Conservation (phyloP, 352 stramenopile genomes). For the Phytopythium ostracodes region DNA sequence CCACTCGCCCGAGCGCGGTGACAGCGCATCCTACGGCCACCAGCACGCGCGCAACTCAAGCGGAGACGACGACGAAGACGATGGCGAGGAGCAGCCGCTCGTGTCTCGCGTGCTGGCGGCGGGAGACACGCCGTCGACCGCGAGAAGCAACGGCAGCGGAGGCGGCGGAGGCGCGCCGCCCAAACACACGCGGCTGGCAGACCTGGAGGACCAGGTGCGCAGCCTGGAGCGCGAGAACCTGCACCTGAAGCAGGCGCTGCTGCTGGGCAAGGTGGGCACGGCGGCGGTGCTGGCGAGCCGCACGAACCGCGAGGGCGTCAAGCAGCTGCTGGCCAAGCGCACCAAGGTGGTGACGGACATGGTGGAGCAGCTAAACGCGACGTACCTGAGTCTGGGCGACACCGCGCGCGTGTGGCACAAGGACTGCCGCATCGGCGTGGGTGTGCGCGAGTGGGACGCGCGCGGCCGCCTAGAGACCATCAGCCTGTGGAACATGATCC, state of each 20-base stretch:
- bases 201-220: constrained; percentile 69
- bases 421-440: constrained; percentile 67
- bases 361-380: constrained; percentile 70
- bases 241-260: constrained; percentile 69
- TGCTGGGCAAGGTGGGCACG: constrained; percentile 43
- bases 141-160: not conserved
- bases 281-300: constrained; percentile 35
- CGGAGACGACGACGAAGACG: not conserved
- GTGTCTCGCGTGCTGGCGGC: not conserved
- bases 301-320: constrained; percentile 28
- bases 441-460: constrained; percentile 78
- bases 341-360: constrained; percentile 81
- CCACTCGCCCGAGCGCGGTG: not conserved
- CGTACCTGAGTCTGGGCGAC: constrained; percentile 63
- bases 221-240: constrained; percentile 69
- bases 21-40: not conserved
- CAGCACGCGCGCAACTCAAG: not conserved
- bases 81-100: not conserved
- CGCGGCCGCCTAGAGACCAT: constrained; percentile 67
- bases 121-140: not conserved
- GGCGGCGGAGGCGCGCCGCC: not conserved
- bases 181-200: constrained; percentile 61
- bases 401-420: constrained; percentile 70
- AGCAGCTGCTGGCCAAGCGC: constrained; percentile 54
- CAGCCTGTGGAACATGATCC: constrained; percentile 80